Conservation (phyloP, 208 protist species). For the Tritrichomonas musculus region DNA sequence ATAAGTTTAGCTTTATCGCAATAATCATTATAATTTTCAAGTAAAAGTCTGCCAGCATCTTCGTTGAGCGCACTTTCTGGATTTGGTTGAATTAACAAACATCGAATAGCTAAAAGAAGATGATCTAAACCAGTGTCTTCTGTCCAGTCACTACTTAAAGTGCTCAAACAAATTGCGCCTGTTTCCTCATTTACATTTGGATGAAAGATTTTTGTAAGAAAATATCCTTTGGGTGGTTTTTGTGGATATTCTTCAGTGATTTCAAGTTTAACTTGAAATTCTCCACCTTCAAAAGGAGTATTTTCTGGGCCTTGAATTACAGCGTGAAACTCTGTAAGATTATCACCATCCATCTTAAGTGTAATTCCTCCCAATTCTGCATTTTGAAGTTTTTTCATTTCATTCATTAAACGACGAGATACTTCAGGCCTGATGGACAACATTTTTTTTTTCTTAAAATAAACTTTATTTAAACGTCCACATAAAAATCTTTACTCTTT, state of each 20-base stretch:
- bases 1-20: slow-evolving; percentile 40
- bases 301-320: not conserved
- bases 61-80: slow-evolving; percentile 94
- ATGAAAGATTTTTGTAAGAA: slow-evolving; percentile 96
- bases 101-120: slow-evolving; percentile 76
- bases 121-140: slow-evolving; percentile 79
- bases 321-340: not conserved
- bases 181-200: slow-evolving; percentile 83
- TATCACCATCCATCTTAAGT: not conserved
- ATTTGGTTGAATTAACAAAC: slow-evolving; percentile 93
- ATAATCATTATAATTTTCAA: slow-evolving; percentile 78
- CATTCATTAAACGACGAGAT: not conserved
- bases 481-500: too few species aligned
- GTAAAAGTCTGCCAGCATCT: slow-evolving; percentile 83
- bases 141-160: slow-evolving; percentile 92
- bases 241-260: slow-evolving; percentile 13
- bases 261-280: not conserved
- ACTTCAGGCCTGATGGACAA: slow-evolving; percentile 5
- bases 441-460: too few species aligned
- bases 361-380: slow-evolving; percentile 10
- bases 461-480: too few species aligned
- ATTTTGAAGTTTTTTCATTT: not conserved
- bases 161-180: slow-evolving; percentile 96
- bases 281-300: slow-evolving; percentile 27
- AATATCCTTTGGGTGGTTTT: slow-evolving; percentile 51